These are phyloP conservation scores for Penicillium alfredii DNA, from an alignment of 495 filamentous ascomycete species.

Conservation along the genomic window DNA sequence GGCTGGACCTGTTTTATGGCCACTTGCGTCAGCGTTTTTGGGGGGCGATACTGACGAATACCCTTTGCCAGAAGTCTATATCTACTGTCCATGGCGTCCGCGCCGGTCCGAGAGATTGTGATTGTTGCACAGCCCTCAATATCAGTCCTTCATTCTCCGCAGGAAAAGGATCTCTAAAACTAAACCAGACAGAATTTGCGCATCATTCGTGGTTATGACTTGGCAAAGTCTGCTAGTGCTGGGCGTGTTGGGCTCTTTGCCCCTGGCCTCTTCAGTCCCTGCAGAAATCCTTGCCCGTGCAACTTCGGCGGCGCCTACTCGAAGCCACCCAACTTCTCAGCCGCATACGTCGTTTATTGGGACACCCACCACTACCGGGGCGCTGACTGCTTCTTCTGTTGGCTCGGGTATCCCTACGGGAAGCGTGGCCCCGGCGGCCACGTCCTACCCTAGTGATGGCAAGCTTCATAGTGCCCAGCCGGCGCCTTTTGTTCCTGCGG, in stretches of 20 bases:
- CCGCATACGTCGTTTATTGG: slow-evolving; percentile 53
- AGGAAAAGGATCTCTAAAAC: too few relatives aligned
- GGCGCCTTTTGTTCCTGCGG: slow-evolving; percentile 66
- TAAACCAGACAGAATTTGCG: background rate
- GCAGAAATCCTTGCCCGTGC: background rate
- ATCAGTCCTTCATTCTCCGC: too few relatives aligned
- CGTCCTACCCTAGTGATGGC: slow-evolving; percentile 66
- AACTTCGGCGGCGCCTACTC: slow-evolving; percentile 13
- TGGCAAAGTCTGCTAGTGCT: slow-evolving; percentile 8
- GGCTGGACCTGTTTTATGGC: too few relatives aligned
- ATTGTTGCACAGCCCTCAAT: background rate
- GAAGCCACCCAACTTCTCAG: slow-evolving; percentile 20
- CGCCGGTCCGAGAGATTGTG: background rate
- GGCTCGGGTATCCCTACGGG: slow-evolving; percentile 43
- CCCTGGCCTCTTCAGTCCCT: slow-evolving; percentile 4
- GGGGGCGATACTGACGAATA: background rate
- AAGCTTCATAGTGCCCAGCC: slow-evolving; percentile 57
- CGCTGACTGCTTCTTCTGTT: slow-evolving; percentile 45
- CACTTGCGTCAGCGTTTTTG: background rate
- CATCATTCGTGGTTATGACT: slow-evolving; percentile 4
- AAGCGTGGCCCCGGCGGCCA: slow-evolving; percentile 42
- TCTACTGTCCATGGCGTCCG: background rate
- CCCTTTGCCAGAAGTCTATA: background rate
- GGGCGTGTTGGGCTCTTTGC: slow-evolving; percentile 14
- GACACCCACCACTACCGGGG: slow-evolving; percentile 52